These are phyloP conservation scores for Cladosporium sphaerospermum DNA, from an alignment of 2,329 filamentous ascomycete species.

Conservation along the genomic window DNA sequence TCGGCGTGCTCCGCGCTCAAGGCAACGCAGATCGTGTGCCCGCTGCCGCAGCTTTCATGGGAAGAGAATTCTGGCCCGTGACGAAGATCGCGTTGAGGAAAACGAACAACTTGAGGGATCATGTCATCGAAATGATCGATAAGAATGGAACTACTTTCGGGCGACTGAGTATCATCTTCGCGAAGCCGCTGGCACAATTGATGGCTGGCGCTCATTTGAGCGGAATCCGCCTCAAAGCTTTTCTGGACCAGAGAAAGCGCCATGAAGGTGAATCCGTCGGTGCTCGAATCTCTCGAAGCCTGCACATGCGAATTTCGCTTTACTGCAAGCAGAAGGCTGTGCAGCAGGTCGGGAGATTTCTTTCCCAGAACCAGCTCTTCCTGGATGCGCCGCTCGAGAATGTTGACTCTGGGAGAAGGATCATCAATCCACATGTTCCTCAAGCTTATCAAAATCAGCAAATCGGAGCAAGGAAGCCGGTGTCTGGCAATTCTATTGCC, in stretches of 20 bases:
- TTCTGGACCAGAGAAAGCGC: constrained; percentile 62
- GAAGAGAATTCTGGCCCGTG: constrained; percentile 52
- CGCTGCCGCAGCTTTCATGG: constrained; percentile 14
- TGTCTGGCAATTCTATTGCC: constrained; percentile 8
- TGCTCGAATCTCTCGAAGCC: constrained; percentile 52
- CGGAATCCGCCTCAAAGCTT: constrained; percentile 64
- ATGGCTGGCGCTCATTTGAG: constrained; percentile 50
- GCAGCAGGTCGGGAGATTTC: constrained; percentile 58
- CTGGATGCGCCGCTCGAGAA: constrained; percentile 62
- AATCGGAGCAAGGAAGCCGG: constrained; percentile 12
- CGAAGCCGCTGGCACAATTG: constrained; percentile 64
- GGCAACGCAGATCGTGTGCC: constrained; percentile 21
- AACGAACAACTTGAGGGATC: constrained; percentile 40
- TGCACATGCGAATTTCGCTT: constrained; percentile 65
- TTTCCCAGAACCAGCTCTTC: constrained; percentile 61
- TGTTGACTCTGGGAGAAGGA: constrained; percentile 51
- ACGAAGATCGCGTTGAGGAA: constrained; percentile 67
- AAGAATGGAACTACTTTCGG: constrained; percentile 67
- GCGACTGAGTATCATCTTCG: constrained; percentile 61
- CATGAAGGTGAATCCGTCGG: constrained; percentile 59
- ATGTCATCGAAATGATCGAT: constrained; percentile 65
- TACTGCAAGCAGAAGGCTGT: constrained; percentile 68
- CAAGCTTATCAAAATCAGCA: constrained; percentile 29
- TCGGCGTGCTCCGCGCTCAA: constrained; percentile 20
- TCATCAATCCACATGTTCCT: constrained; percentile 69